Base-by-base conservation (phyloP, 192 early-diverging fungal species). In the Podila epigama region DNA sequence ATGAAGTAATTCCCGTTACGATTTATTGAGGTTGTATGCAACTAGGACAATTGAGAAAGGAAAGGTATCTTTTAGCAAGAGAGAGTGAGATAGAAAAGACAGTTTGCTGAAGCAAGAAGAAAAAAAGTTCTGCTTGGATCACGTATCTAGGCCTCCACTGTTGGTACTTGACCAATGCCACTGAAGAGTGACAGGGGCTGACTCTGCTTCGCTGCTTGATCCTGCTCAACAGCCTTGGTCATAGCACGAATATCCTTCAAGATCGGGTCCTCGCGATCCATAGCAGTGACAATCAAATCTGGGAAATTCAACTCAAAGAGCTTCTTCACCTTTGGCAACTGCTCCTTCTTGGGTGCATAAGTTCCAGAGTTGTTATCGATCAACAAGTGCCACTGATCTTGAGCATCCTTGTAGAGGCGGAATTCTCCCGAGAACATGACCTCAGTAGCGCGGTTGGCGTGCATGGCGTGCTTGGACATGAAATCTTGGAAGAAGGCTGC, bases 381-480 rank as follows among this genome's bases (percentile, higher is more conserved):
- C 63, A 65, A 33, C 52, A 65, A 20, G 3, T 51, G 36, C 63
- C 63, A 65, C 8, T 52, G 35, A 8, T 54, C 52, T 36, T 56
- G n/a, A 39, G 35, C 51, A 42, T 65, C 63, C 36, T 32, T 22
- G n/a, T 32, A 55, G 18, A 65, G 13, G 12, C 63, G 42, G 53
- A 65, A 65, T 18, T 65, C 63, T 25, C 63, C 63, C 6, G 63
- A 35, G 36, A 31, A 65, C 51, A 65, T 29, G 28, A 65, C 63
- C 52, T 65, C 63, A 5, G 50, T 35, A 6, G 63, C 51, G 0
- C 63, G 32, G 39, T 65, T 65, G 37, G 63, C 63, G 31, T 65
- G 63, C 63, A 65, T 65, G 29, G 63, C 63, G 52, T 65, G 63
- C 52, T 65, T 65, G 25, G 63, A 65, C 63, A 65, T 65, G 31